Evolutionary conservation across 345 rosid genomes (phyloP).

Genomic region (Eutrema japonicum): DNA sequence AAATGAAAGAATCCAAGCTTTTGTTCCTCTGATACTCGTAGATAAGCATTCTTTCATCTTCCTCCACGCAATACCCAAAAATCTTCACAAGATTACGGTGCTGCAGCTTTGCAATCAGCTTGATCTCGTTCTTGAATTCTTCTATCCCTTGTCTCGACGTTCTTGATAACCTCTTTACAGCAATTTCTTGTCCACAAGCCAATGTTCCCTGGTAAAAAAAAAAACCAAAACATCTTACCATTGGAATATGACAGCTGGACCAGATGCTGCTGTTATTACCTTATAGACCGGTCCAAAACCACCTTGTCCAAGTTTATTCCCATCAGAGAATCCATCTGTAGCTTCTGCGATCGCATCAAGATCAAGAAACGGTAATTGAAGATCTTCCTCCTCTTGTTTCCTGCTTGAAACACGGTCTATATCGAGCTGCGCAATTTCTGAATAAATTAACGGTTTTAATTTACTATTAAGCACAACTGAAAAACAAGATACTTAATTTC

Average conservation of each 20-base stretch:
- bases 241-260: neutral
- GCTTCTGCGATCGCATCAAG: slow-evolving; percentile 50
- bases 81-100: slow-evolving; percentile 60
- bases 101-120: slow-evolving; percentile 56
- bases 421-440: slow-evolving; percentile 30
- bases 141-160: slow-evolving; percentile 56
- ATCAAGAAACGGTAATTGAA: slow-evolving; percentile 44
- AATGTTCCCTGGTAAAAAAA: slow-evolving; percentile 42
- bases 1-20: slow-evolving; percentile 51
- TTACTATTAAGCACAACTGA: neutral
- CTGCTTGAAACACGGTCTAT: slow-evolving; percentile 33
- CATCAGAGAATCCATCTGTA: slow-evolving; percentile 52
- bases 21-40: slow-evolving; percentile 55
- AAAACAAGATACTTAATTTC: neutral
- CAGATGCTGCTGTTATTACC: slow-evolving; percentile 41
- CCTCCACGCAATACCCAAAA: slow-evolving; percentile 55
- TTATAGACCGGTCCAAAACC: slow-evolving; percentile 71
- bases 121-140: slow-evolving; percentile 63
- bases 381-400: slow-evolving; percentile 35
- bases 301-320: slow-evolving; percentile 73
- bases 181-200: slow-evolving; percentile 48
- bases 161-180: slow-evolving; percentile 57
- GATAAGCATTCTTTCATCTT: slow-evolving; percentile 55
- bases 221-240: neutral
- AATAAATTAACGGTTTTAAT: neutral